Evolutionary conservation across 495 filamentous ascomycete species (phyloP).

Genomic region (Talaromyces nanjingensis): DNA sequence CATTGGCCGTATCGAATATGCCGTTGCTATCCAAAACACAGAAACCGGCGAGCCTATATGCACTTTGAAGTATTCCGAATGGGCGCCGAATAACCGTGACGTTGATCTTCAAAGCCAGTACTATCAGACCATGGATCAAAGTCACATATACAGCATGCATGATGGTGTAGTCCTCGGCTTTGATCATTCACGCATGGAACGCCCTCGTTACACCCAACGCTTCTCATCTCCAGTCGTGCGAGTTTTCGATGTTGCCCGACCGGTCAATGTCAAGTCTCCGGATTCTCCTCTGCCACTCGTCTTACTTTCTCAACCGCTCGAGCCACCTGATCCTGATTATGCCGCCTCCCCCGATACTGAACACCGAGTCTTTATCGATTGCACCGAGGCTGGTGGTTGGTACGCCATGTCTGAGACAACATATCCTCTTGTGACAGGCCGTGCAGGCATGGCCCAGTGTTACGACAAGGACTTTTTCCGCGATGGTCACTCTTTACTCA

Average conservation of each 20-base stretch:
- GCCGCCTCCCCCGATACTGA: constrained; percentile 49
- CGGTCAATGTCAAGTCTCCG: constrained; percentile 47
- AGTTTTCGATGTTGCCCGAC: constrained; percentile 84
- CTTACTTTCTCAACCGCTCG: constrained; percentile 76
- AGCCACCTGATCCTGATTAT: constrained; percentile 55
- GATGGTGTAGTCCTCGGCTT: constrained; percentile 83
- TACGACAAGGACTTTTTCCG: constrained; percentile 53
- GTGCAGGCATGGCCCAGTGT: constrained; percentile 56
- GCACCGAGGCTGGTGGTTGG: constrained; percentile 78
- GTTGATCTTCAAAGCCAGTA: constrained; percentile 82
- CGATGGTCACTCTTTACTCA: constrained; percentile 33
- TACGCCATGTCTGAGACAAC: constrained; percentile 85
- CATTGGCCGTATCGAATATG: constrained; percentile 81
- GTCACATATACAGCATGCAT: constrained; percentile 80
- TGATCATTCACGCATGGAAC: constrained; percentile 52
- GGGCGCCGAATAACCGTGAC: constrained; percentile 89
- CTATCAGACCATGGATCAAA: constrained; percentile 68
- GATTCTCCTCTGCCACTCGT: constrained; percentile 57
- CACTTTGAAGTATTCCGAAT: constrained; percentile 89
- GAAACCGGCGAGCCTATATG: constrained; percentile 71
- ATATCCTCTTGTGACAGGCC: constrained; percentile 75
- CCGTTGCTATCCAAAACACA: constrained; percentile 71
- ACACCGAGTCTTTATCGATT: constrained; percentile 76
- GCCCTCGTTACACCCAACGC: constrained; percentile 56
- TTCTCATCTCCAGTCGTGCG: constrained; percentile 79